phyloP scores from a whole-genome alignment of 805 yeast species.

The Candida dajiaensis region DNA sequence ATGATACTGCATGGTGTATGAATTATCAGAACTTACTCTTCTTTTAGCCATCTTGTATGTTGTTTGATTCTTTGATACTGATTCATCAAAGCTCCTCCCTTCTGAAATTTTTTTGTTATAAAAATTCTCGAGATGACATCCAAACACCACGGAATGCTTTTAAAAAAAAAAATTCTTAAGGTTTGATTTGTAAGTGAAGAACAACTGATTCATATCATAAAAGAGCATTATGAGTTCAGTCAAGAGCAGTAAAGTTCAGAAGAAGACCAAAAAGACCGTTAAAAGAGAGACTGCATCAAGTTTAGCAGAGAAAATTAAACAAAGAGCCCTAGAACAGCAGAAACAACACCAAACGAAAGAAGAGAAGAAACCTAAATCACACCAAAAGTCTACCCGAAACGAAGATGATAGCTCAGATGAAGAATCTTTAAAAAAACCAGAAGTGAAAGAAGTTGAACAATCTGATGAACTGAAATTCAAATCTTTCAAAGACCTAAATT shows the following conservation, averaged over 20 bases:
- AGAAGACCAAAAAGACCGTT: slow-evolving; percentile 21
- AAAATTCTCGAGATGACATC: slow-evolving; percentile 21
- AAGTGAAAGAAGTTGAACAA: slow-evolving; percentile 9
- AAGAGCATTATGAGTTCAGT: not conserved
- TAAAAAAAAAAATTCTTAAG: not conserved
- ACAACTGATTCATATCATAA: not conserved
- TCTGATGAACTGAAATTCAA: slow-evolving; percentile 22
- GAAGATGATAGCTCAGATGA: slow-evolving; percentile 1
- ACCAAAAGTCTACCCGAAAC: slow-evolving; percentile 3
- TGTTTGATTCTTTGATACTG: not conserved
- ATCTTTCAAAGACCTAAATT: slow-evolving; percentile 50
- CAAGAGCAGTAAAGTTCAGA: slow-evolving; percentile 11
- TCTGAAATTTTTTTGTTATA: not conserved
- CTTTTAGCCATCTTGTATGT: slow-evolving; percentile 42
- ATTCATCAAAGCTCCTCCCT: too few species aligned
- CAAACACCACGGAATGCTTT: slow-evolving; percentile 13
- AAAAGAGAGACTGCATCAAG: slow-evolving; percentile 35
- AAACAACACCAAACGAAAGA: slow-evolving; percentile 1
- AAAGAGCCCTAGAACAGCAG: slow-evolving; percentile 29
- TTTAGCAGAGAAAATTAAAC: slow-evolving; percentile 51
- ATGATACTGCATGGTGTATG: not conserved
- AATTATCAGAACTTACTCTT: slow-evolving; percentile 32
- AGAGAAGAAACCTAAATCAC: not conserved
- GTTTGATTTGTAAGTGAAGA: not conserved
- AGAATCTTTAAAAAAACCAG: slow-evolving; percentile 14